A percentile compares a stretch with the other conserved stretches of the same genome.
These are phyloP conservation scores for Malus hybrid DNA, from an alignment of 331 rosid species.

Conservation along the genomic window DNA sequence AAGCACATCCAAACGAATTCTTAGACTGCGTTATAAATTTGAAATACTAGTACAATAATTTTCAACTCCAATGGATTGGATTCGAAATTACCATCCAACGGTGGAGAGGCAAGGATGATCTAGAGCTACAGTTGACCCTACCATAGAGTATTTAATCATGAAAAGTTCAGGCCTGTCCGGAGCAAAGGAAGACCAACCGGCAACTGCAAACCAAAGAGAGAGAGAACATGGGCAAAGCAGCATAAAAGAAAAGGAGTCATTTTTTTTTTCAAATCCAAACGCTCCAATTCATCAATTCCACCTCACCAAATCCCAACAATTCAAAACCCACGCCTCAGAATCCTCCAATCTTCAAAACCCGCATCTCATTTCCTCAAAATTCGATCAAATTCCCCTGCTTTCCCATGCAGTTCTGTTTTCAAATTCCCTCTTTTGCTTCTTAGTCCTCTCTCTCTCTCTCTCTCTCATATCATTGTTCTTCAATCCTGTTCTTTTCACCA, in stretches of 20 bases:
- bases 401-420: neutral
- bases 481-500: neutral
- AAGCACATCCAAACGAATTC: neutral
- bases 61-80: neutral
- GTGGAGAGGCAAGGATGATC: neutral
- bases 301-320: constrained; percentile 38
- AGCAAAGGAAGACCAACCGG: neutral
- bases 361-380: constrained; percentile 23
- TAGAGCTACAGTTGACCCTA: constrained; percentile 16
- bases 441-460: neutral
- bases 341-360: constrained; percentile 18
- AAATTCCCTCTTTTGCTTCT: neutral
- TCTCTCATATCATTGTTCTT: neutral
- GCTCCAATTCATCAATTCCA: constrained; percentile 34
- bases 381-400: constrained; percentile 6
- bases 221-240: constrained; percentile 8
- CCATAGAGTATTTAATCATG: neutral
- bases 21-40: too few relatives aligned
- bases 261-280: constrained; percentile 40
- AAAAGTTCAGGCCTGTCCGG: constrained; percentile 17
- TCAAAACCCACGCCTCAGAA: constrained; percentile 19
- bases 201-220: constrained; percentile 1
- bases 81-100: neutral
- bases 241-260: constrained; percentile 11
- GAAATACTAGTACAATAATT: too few relatives aligned